Evolutionary conservation across 805 yeast species (phyloP).

Genomic region (Phaffomyces opuntiae): DNA sequence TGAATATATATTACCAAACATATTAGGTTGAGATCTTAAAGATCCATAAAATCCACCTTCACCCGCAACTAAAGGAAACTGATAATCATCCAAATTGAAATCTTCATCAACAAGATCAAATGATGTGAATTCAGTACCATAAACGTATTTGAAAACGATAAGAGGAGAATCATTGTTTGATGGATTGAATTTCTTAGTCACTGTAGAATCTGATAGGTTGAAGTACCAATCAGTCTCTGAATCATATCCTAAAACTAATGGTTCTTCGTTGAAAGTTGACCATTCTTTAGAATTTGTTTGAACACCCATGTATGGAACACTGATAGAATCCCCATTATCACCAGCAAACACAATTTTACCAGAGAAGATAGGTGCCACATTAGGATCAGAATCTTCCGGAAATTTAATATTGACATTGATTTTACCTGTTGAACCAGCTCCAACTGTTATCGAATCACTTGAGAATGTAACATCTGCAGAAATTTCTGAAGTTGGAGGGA

Average conservation of each 20-base stretch:
- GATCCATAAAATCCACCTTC: constrained; percentile 8
- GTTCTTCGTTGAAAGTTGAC: constrained; percentile 8
- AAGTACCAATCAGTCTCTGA: background rate
- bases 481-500: constrained; percentile 3
- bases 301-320: constrained; percentile 14
- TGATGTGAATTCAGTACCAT: constrained; percentile 9
- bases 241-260: constrained; percentile 1
- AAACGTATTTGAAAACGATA: constrained; percentile 6
- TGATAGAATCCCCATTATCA: constrained; percentile 9
- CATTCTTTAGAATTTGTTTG: constrained; percentile 7
- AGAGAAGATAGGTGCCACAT: constrained; percentile 5
- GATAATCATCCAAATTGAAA: constrained; percentile 4
- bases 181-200: constrained; percentile 1
- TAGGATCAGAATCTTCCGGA: background rate
- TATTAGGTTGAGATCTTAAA: background rate
- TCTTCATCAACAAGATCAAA: constrained; percentile 9
- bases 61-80: constrained; percentile 4
- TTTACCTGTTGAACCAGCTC: constrained; percentile 1
- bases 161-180: constrained; percentile 1
- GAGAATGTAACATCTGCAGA: constrained; percentile 5
- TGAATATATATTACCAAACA: background rate
- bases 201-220: background rate
- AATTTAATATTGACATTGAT: constrained; percentile 6
- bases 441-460: constrained; percentile 4
- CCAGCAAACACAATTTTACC: constrained; percentile 10